Conservation (phyloP, 2,329 filamentous ascomycete genomes). For the Coniochaeta prunicola region DNA sequence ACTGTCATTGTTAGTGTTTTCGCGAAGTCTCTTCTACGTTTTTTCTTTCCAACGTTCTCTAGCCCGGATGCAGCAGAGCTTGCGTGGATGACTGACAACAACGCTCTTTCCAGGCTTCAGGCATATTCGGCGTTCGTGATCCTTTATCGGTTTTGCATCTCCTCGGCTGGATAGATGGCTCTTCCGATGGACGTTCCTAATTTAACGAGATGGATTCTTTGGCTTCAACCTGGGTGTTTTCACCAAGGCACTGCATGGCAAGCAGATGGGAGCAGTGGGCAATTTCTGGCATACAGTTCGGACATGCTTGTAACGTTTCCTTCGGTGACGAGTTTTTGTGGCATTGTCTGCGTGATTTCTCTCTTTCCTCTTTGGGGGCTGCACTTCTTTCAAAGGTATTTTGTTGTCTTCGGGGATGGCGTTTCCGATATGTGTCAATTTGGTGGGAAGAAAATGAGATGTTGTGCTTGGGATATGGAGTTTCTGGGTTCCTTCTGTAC, state of each 20-base stretch:
- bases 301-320: constrained; percentile 7
- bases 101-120: not conserved
- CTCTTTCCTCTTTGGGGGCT: too few species aligned
- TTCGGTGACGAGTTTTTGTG: constrained; percentile 4
- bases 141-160: not conserved
- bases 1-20: not conserved
- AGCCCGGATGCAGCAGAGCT: not conserved
- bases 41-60: not conserved
- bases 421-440: not conserved
- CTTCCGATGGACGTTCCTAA: not conserved
- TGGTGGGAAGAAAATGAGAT: not conserved
- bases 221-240: not conserved
- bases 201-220: not conserved
- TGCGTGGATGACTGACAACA: not conserved
- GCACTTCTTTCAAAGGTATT: constrained; percentile 8
- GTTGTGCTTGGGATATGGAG: not conserved
- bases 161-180: not conserved
- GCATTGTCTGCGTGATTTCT: constrained; percentile 9
- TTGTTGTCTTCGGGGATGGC: constrained; percentile 1
- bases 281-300: not conserved
- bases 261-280: not conserved
- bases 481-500: not conserved
- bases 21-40: not conserved
- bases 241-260: not conserved
- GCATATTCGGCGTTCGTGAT: not conserved